Conservation (phyloP, 2,329 filamentous ascomycete species). For the Pseudocercospora eumusae region DNA sequence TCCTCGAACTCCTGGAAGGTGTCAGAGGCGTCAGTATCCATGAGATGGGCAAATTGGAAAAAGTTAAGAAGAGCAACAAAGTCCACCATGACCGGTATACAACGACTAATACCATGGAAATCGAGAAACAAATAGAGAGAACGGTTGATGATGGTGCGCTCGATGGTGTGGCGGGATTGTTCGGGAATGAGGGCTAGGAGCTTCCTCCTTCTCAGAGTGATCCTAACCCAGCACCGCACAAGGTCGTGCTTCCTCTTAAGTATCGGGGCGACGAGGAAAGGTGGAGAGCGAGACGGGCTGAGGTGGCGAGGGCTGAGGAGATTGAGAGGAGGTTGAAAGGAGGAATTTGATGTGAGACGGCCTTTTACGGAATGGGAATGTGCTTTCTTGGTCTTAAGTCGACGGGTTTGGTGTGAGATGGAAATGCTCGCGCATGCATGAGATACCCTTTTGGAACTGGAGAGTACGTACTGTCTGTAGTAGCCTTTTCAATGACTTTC, state of each 20-base stretch:
- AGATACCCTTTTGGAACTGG: not conserved
- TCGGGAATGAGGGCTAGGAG: constrained; percentile 33
- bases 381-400: not conserved
- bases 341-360: not conserved
- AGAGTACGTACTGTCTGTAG: too few relatives aligned
- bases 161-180: constrained; percentile 50
- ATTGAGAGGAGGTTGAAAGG: not conserved
- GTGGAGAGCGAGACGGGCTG: not conserved
- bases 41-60: constrained; percentile 80
- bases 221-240: not conserved
- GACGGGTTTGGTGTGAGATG: not conserved
- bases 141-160: constrained; percentile 45
- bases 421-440: not conserved
- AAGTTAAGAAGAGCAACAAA: constrained; percentile 17
- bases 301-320: not conserved
- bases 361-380: not conserved
- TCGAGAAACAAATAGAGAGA: constrained; percentile 43
- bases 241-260: not conserved
- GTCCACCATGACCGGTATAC: constrained; percentile 29
- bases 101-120: constrained; percentile 44
- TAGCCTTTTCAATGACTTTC: too few relatives aligned
- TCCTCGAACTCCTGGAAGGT: constrained; percentile 81
- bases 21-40: constrained; percentile 89
- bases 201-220: not conserved
- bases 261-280: not conserved